phyloP scores from a whole-genome alignment of 371 early-diverging fungal genomes.

The Mycotypha africana region DNA sequence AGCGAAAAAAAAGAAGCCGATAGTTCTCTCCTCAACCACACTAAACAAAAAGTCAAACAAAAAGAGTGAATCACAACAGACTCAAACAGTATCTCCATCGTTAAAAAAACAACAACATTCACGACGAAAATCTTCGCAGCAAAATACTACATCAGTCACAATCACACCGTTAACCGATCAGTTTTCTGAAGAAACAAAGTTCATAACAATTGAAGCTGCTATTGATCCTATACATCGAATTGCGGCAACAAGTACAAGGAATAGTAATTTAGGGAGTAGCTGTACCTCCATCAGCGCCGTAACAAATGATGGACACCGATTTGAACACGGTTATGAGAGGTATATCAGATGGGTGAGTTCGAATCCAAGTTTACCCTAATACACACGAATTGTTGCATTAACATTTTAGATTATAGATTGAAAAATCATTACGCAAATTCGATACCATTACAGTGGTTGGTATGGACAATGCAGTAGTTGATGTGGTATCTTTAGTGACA shows the following conservation, averaged over 20 bases:
- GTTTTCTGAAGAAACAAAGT: slow-evolving; percentile 15
- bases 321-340: slow-evolving; percentile 38
- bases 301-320: background rate
- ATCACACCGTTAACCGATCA: background rate
- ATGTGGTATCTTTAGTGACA: slow-evolving; percentile 32
- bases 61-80: background rate
- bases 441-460: slow-evolving; percentile 34
- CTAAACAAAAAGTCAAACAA: too few relatives aligned
- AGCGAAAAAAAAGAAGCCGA: background rate
- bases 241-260: background rate
- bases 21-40: too few relatives aligned
- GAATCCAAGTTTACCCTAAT: background rate
- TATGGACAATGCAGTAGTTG: slow-evolving; percentile 35
- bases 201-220: slow-evolving; percentile 33
- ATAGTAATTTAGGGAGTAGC: background rate
- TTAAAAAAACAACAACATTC: background rate
- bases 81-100: background rate
- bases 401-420: slow-evolving; percentile 22
- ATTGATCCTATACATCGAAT: slow-evolving; percentile 27
- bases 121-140: background rate
- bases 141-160: background rate
- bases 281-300: background rate
- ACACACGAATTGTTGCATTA: background rate
- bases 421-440: slow-evolving; percentile 22
- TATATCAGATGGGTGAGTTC: slow-evolving; percentile 35